These are phyloP conservation scores for Adiantum capillusveneris DNA, from an alignment of 75 land plant species.

Conservation along the genomic window DNA sequence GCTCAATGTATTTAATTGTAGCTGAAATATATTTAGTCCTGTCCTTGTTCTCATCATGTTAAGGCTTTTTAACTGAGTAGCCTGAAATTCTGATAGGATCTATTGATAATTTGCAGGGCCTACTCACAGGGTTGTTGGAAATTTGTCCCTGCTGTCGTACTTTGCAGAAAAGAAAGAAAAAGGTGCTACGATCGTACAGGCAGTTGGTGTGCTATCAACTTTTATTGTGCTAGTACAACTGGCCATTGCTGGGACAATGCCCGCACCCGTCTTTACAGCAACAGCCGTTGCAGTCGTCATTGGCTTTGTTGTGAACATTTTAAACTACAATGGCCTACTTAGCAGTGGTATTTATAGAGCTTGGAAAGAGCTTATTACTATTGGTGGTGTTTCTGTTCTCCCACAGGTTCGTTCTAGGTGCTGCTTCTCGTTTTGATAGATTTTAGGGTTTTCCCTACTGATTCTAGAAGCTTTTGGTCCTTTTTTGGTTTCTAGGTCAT, in stretches of 20 bases:
- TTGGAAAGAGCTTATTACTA: constrained; percentile 16
- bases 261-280: constrained; percentile 10
- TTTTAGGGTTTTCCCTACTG: neutral
- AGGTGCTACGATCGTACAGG: constrained; percentile 40
- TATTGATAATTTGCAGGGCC: constrained; percentile 23
- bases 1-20: no score
- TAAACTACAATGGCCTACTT: constrained; percentile 21
- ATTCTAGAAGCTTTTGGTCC: neutral
- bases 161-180: constrained; percentile 33
- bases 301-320: constrained; percentile 23
- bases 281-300: constrained; percentile 21
- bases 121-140: constrained; percentile 33
- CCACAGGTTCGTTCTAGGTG: constrained; percentile 15
- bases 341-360: constrained; percentile 11
- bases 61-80: no score
- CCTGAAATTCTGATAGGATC: no score
- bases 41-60: no score
- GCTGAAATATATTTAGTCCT: no score
- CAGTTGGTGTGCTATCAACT: constrained; percentile 32
- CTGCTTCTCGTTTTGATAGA: no score
- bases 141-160: constrained; percentile 37
- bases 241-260: constrained; percentile 37
- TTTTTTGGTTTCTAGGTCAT: constrained; percentile 24
- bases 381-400: constrained; percentile 41
- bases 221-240: constrained; percentile 27